Conservation (phyloP, 495 filamentous ascomycete species). For the Elasticomyces elasticus region DNA sequence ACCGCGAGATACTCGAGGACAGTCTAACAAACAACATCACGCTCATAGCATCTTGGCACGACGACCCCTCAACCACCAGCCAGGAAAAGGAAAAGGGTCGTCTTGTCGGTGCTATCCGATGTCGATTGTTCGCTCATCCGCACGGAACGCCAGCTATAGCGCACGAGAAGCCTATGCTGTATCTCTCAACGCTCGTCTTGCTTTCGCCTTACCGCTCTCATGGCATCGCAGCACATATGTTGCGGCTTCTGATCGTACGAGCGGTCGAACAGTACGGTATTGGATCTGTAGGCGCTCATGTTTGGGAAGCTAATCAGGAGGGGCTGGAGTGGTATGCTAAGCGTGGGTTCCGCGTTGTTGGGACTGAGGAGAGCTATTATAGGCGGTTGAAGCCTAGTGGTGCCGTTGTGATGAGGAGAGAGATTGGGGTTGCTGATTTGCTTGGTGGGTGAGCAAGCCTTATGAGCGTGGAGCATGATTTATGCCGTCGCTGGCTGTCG, state of each 20-base stretch:
- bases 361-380: constrained; percentile 65
- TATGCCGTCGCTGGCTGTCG: not conserved
- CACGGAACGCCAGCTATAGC: constrained; percentile 2
- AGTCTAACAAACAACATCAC: constrained; percentile 59
- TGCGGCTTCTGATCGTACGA: constrained; percentile 44
- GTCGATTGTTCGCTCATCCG: constrained; percentile 53
- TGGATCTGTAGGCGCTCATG: constrained; percentile 68
- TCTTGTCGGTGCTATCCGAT: constrained; percentile 74
- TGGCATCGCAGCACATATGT: constrained; percentile 67
- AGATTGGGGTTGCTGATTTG: constrained; percentile 32
- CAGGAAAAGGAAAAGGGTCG: constrained; percentile 31
- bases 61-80: constrained; percentile 34
- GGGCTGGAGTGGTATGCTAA: constrained; percentile 75
- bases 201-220: constrained; percentile 72
- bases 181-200: constrained; percentile 78
- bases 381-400: constrained; percentile 68
- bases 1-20: constrained; percentile 62
- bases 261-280: constrained; percentile 39
- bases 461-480: not conserved
- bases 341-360: constrained; percentile 61
- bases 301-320: constrained; percentile 86
- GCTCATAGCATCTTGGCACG: constrained; percentile 63
- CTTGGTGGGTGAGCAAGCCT: constrained; percentile 5
- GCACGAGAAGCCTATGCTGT: constrained; percentile 42
- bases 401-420: constrained; percentile 55